A percentile compares a stretch with the other conserved stretches of the same genome.
Evolutionary conservation across 2,329 filamentous ascomycete genomes (phyloP).

Genomic region (Massarina eburnea): DNA sequence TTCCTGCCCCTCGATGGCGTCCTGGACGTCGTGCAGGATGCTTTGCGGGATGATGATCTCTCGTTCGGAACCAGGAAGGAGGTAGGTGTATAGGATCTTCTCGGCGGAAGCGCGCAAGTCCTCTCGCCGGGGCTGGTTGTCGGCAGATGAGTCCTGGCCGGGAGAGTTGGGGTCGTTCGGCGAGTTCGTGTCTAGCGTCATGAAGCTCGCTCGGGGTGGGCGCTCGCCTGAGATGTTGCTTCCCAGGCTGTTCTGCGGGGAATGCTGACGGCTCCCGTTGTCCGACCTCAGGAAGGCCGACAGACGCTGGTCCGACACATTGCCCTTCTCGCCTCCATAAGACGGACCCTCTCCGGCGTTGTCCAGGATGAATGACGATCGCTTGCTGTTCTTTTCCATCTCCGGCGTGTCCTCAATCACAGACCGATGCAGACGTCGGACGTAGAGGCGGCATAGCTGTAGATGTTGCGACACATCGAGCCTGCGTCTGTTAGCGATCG

Average conservation of each 20-base stretch:
- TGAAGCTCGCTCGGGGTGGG: conserved; percentile 58
- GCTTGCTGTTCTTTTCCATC: conserved; percentile 79
- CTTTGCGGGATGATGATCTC: conserved; percentile 91
- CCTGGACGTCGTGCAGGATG: conserved; percentile 83
- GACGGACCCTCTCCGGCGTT: conserved; percentile 64
- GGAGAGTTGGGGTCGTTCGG: conserved; percentile 59
- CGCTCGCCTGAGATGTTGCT: conserved; percentile 58
- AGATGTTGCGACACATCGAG: conserved; percentile 99
- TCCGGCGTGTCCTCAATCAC: conserved; percentile 93
- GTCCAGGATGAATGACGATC: conserved; percentile 77
- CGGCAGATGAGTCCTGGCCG: conserved; percentile 35
- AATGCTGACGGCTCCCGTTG: conserved; percentile 48
- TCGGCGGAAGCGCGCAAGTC: conserved; percentile 93
- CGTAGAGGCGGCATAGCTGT: conserved; percentile 95
- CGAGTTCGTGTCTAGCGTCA: conserved; percentile 69
- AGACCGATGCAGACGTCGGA: conserved; percentile 89
- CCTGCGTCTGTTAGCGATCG: conserved; percentile 58
- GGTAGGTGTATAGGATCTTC: conserved; percentile 97
- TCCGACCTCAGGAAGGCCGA: conserved; percentile 80
- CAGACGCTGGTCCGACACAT: conserved; percentile 82
- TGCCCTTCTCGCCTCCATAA: conserved; percentile 59
- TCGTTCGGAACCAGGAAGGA: conserved; percentile 91
- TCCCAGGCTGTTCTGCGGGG: conserved; percentile 51
- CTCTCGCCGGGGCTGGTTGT: conserved; percentile 53
- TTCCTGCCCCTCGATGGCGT: conserved; percentile 78